Evolutionary conservation across 1,139 yeast species (phyloP), one percentile per base, ranked within the genome.

Genomic region (Blastobotrys buckinghamii): DNA sequence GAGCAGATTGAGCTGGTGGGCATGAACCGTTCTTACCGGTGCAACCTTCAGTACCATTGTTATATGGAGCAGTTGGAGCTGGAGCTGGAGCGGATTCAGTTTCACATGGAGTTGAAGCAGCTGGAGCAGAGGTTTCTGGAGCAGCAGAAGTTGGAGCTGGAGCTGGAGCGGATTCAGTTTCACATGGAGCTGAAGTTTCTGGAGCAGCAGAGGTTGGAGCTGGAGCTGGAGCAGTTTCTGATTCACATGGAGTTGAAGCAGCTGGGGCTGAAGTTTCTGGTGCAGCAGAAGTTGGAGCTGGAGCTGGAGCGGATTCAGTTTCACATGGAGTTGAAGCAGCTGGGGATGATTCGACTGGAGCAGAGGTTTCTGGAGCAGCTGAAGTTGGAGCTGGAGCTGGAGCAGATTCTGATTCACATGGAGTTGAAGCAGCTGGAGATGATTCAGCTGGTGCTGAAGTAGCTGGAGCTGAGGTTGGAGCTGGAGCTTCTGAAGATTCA

Each of bases 401-500:
- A 22, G 6, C 24, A 22, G 24, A 22, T 22, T 22, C 24, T 5
- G 24, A 5, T 22, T 22, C 42, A 19, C 29, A 24, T 37, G 49
- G 35, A 39, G 38, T 39, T 29, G 45, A 32, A 20, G 34, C 35
- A 48, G 38, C 29, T n/a, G 43, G 13, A 39, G 20, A n/a, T 36
- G 42, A 15, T n/a, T n/a, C n/a, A 37, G 20, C 49, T 44, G 42
- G 49, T 26, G 37, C 39, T 37, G 6, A 8, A 17, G 24, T 5
- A 5, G 4, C 24, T 5, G 7, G 6, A 5, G 24, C 6, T 5
- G 24, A n/a, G n/a, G n/a, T 22, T 22, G 24, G 24, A 36, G 45
- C 32, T 48, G 44, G 51, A 48, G 49, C 42, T 33, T 42, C 45
- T 22, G n/a, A n/a, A 41, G 16, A 15, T 45, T 49, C 54, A 17